phyloP scores from a whole-genome alignment of 2,329 filamentous ascomycete genomes.

The Fusarium citri region DNA sequence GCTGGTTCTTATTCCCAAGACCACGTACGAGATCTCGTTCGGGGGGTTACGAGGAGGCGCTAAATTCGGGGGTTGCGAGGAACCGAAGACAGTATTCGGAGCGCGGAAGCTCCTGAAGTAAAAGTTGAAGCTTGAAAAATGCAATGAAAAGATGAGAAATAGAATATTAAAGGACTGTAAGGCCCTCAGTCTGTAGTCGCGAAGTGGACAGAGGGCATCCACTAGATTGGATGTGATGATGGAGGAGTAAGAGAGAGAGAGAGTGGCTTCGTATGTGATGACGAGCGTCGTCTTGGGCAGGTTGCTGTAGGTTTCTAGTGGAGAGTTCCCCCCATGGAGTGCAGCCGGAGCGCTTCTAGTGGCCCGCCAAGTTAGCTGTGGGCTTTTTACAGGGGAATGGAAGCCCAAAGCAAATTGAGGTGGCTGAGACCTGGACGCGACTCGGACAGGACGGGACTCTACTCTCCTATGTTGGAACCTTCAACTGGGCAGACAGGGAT shows the following conservation, averaged over 20 bases:
- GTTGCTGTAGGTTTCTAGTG: slow-evolving; percentile 31
- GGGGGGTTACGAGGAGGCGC: slow-evolving; percentile 23
- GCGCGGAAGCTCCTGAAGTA: slow-evolving; percentile 21
- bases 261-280: slow-evolving; percentile 36
- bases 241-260: slow-evolving; percentile 30
- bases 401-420: slow-evolving; percentile 36
- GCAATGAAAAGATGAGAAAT: slow-evolving; percentile 32
- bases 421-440: slow-evolving; percentile 27
- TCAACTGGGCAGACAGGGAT: slow-evolving; percentile 24
- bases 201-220: slow-evolving; percentile 30
- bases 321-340: slow-evolving; percentile 26
- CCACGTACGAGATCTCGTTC: slow-evolving; percentile 31
- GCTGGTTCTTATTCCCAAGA: slow-evolving; percentile 21
- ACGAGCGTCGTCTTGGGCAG: slow-evolving; percentile 26
- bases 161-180: slow-evolving; percentile 34
- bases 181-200: slow-evolving; percentile 28
- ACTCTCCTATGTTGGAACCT: slow-evolving; percentile 7
- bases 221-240: slow-evolving; percentile 29
- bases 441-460: slow-evolving; percentile 3
- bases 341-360: slow-evolving; percentile 21
- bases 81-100: slow-evolving; percentile 10
- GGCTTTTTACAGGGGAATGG: slow-evolving; percentile 21
- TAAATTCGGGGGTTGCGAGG: slow-evolving; percentile 38
- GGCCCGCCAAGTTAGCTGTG: slow-evolving; percentile 21
- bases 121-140: slow-evolving; percentile 10